Base-by-base conservation (phyloP, 129 eudicot genomes). In the Lactuca sativa region DNA sequence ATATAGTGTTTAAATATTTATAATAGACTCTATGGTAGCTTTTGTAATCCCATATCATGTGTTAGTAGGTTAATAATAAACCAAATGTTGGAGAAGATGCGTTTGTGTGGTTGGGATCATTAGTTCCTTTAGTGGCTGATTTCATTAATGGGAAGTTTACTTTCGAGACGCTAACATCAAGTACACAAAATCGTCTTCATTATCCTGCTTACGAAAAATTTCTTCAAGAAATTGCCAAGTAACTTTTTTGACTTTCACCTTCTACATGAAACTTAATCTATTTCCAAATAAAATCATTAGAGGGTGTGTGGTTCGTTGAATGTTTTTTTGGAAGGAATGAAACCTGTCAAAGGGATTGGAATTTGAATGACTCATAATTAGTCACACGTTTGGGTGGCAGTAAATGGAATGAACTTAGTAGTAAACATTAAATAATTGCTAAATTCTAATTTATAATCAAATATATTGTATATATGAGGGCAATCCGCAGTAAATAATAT, bases 71-170 rank as follows among this genome's bases (percentile, higher is more conserved):
- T 84, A 91, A 92, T 58, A 32, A 77, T 70, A 83, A 74, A 59
- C 83, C 81, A 10, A 87, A 81, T 69, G 96, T 67, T 4, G 86
- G 85, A 70, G 91, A 92, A 82, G 83, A 81, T 34, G 82, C 95
- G 34, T 88, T 86, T 84, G 95, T 92, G 74, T 92, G 97, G 97
- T 62, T 92, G 78, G 96, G 80, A 34, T 80, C 89, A 48, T 80
- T 88, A 52, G 81, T 84, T 68, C 96, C 96, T 7, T 63, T 92
- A 56, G 82, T 74, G 59, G 91, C 81, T 32, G 97, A 92, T 76
- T 77, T 80, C 36, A 79, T 79, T 31, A 92, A 88, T 72, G 95
- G 82, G 52, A 86, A 78, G 75, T 92, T 86, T 74, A 84, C 95
- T 64, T 92, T 84, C 30, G 96, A 88, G 82, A 84, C 88, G 7